Base-by-base conservation (phyloP, 2,329 filamentous ascomycete genomes). In the Apiospora koreana region DNA sequence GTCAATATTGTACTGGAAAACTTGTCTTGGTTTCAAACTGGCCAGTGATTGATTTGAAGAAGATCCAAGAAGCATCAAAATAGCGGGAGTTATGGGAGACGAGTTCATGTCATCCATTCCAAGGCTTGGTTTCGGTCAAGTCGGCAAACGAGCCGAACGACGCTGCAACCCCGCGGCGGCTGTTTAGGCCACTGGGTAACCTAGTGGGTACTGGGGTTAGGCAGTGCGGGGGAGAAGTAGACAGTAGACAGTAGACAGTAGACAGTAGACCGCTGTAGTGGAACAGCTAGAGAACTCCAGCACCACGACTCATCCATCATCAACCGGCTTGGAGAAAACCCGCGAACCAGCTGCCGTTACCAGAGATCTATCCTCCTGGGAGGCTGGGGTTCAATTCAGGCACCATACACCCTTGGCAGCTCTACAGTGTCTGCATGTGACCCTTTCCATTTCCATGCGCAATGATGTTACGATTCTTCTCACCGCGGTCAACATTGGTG, bases 261-360 rank as follows among this genome's bases (percentile, higher is more conserved):
- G n/a, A n/a, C n/a, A n/a, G n/a, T n/a, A 54, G 31, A n/a, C 21
- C 31, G 35, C 41, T 43, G 41, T 43, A 43, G 41, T 62, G 54
- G 31, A 10, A n/a, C 21, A 28, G 31, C 35, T 35, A 35, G 3
- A 38, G 54, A 12, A 62, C 28, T 4, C n/a, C 50, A 46, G 21
- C 16, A n/a, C 43, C 21, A 35, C 28, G 21, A 12, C 54, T 38
- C 54, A 21, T 6, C 54, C 28, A n/a, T 38, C 54, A 54, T 54
- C 12, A 28, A 12, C 48, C 48, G 48, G 48, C 10, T 12, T n/a
- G 54, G 54, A 62, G 54, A 62, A 38, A 62, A 38, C 54, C 54
- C 54, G 54, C 54, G 54, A 62, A 62, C 54, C 54, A 62, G 18
- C 54, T 38, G 21, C 54, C 54, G 31, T 38, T 62, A 62, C 54